These are phyloP conservation scores for Hyaloscypha hepaticicola DNA, from an alignment of 495 filamentous ascomycete species.

Conservation along the genomic window DNA sequence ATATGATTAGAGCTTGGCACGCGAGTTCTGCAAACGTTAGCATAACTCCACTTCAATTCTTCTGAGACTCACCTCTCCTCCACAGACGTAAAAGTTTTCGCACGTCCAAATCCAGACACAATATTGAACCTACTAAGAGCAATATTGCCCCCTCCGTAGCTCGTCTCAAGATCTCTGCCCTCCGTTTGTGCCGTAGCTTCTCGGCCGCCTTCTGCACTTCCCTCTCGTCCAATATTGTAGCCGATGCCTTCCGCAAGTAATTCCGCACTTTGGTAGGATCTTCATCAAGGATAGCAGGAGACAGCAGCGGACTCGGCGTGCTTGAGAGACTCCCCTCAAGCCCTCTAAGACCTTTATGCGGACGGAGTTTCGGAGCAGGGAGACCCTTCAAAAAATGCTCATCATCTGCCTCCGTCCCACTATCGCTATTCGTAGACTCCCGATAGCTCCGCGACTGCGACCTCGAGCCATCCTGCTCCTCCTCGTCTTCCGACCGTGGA, in stretches of 20 bases:
- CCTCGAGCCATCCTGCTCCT: conserved; percentile 11
- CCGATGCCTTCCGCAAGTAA: conserved; percentile 1
- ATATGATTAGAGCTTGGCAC: conserved; percentile 41
- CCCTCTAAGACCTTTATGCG: conserved; percentile 71
- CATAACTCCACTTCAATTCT: not conserved
- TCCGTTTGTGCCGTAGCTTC: conserved; percentile 36
- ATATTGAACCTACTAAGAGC: conserved; percentile 39
- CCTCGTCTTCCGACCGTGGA: conserved; percentile 25
- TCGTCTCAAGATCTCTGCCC: conserved; percentile 46
- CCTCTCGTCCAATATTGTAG: conserved; percentile 6
- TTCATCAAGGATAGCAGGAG: conserved; percentile 54
- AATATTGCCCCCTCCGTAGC: conserved; percentile 45
- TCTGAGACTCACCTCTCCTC: conserved; percentile 22
- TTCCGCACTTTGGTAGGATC: conserved; percentile 33
- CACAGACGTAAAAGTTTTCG: conserved; percentile 29
- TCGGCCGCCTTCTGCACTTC: conserved; percentile 32
- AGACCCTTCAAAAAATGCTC: conserved; percentile 78
- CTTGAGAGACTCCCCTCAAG: conserved; percentile 48
- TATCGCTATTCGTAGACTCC: conserved; percentile 68
- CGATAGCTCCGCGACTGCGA: not conserved
- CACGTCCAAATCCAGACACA: conserved; percentile 36
- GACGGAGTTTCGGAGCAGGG: conserved; percentile 67
- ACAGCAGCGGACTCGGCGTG: conserved; percentile 56
- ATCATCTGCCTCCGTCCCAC: conserved; percentile 90
- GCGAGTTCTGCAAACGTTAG: conserved; percentile 45